Base-by-base conservation (phyloP, 1,139 yeast genomes). In the Lipomyces yarrowii region DNA sequence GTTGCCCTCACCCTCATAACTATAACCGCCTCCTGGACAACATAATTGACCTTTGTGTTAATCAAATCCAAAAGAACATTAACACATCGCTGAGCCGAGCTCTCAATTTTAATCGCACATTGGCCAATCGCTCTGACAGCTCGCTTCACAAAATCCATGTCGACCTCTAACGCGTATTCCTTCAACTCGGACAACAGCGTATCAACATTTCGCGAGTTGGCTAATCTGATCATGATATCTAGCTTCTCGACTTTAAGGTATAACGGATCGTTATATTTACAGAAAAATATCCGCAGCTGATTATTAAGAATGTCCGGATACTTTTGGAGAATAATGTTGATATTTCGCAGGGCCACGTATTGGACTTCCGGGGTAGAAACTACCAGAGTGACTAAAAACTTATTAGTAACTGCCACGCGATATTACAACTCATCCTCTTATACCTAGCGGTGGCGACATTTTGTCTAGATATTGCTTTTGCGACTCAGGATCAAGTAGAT, bases 341-440 rank as follows among this genome's bases (percentile, higher is more conserved):
- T 92, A 77, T 94, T 96, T 76, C 94, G 89, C 74, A 96, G 81
- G 0, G 98, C 96, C 60, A 96, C 98, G 74, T 89, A 96, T 78
- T 96, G 99, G 60, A 96, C 93, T 78, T 96, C 99, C 0, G 97
- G 97, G 3, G 90, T 87, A 11, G 92, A 87, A 11, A 96, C 89
- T 64, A 93, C 88, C 70, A 96, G 80, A 0, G 98, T 91, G 13
- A 93, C 97, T 74, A 93, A 80, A n/a, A 26, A 13, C 30, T 11
- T 30, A 57, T 42, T 7, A 21, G 32, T 26, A 54, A 8, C 18
- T 55, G 26, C 33, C 15, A 63, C 26, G 21, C 13, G 26, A 5
- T 10, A 18, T 13, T 23, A 18, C 26, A 37, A 37, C 11, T 8
- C 21, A 56, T 32, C n/a, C 62, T 58, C 1, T 98, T 67, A 21